A percentile compares a stretch with the other conserved stretches of the same genome.
These are phyloP conservation scores for Macrotyloma uniflorum DNA, from an alignment of 306 rosid species.

Conservation along the genomic window DNA sequence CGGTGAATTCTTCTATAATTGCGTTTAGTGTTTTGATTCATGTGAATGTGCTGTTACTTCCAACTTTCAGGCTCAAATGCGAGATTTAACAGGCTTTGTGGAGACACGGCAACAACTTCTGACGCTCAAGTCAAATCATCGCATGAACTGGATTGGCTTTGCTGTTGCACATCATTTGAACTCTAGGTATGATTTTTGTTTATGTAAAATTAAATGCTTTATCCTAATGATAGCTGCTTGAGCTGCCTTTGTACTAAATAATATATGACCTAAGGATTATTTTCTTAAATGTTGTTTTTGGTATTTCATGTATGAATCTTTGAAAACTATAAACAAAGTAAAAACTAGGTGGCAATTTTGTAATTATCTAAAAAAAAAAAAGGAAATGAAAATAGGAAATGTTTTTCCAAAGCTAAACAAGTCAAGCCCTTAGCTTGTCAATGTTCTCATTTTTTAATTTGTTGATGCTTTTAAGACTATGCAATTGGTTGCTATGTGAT, in stretches of 20 bases:
- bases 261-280: not conserved
- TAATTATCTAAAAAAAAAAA: not conserved
- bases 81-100: slow-evolving; percentile 93
- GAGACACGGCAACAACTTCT: slow-evolving; percentile 91
- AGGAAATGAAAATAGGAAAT: not conserved
- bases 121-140: slow-evolving; percentile 91
- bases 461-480: slow-evolving; percentile 15
- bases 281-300: not conserved
- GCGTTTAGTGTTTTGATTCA: slow-evolving; percentile 1
- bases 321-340: not conserved
- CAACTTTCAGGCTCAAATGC: slow-evolving; percentile 85
- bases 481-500: not conserved
- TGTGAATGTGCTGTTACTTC: slow-evolving; percentile 27
- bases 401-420: not conserved
- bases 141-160: slow-evolving; percentile 99
- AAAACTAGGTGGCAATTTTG: not conserved
- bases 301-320: not conserved
- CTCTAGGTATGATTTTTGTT: slow-evolving; percentile 61
- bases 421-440: not conserved
- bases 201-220: slow-evolving; percentile 24
- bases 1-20: slow-evolving; percentile 6
- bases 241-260: not conserved
- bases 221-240: slow-evolving; percentile 11
- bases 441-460: slow-evolving; percentile 13
- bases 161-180: slow-evolving; percentile 94